These are phyloP conservation scores for Rhizopogon salebrosus DNA, from an alignment of 768 basidiomycete genomes.

Conservation along the genomic window DNA sequence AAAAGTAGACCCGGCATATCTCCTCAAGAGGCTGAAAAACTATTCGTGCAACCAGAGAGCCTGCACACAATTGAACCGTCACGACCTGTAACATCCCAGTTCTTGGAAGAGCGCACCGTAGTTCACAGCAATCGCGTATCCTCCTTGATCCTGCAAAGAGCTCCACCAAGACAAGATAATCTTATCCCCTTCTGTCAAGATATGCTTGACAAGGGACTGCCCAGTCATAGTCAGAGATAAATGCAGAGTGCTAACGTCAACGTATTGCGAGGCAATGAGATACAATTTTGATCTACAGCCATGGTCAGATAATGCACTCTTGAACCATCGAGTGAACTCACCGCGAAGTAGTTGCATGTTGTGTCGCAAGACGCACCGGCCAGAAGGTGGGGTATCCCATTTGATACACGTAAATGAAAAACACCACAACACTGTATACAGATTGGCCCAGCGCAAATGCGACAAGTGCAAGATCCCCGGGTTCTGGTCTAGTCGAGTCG, in stretches of 20 bases:
- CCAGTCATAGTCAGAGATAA: constrained; percentile 81
- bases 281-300: not conserved
- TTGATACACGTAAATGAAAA: constrained; percentile 47
- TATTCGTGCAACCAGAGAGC: constrained; percentile 88
- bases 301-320: not conserved
- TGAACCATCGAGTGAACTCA: constrained; percentile 8
- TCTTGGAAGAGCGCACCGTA: constrained; percentile 59
- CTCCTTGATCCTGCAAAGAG: constrained; percentile 83
- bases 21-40: constrained; percentile 96
- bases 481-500: constrained; percentile 29
- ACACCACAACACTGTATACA: constrained; percentile 57
- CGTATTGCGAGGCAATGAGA: constrained; percentile 24
- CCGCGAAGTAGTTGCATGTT: constrained; percentile 9
- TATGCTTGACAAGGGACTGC: constrained; percentile 89
- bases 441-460: constrained; percentile 88
- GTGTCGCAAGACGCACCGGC: constrained; percentile 24
- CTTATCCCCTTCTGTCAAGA: constrained; percentile 94
- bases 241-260: constrained; percentile 43
- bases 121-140: constrained; percentile 92
- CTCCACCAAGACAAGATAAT: constrained; percentile 82
- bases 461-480: constrained; percentile 54
- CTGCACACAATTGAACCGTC: constrained; percentile 33
- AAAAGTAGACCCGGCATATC: constrained; percentile 84
- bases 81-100: not conserved
- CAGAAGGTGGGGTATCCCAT: constrained; percentile 32